These are phyloP conservation scores for Alternaria tenuissima DNA, from an alignment of 2,329 filamentous ascomycete species.

Conservation along the genomic window DNA sequence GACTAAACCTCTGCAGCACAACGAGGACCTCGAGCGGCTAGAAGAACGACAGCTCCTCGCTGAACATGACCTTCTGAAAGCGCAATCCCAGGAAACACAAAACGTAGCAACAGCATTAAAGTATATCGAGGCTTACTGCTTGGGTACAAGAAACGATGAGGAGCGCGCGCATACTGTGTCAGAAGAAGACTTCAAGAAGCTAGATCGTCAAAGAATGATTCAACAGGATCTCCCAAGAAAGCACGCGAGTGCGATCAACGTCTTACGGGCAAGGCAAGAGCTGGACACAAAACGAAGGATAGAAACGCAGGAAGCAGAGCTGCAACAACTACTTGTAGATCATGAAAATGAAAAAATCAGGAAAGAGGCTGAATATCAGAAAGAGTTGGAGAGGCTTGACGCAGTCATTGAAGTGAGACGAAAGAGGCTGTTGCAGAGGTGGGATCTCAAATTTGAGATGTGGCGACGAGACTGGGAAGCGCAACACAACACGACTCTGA, in stretches of 20 bases:
- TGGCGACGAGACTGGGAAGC: constrained; percentile 49
- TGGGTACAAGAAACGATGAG: constrained; percentile 42
- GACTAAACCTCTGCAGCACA: constrained; percentile 46
- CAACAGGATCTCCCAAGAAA: constrained; percentile 53
- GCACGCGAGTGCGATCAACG: constrained; percentile 58
- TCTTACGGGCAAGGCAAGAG: constrained; percentile 56
- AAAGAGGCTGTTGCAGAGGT: constrained; percentile 44
- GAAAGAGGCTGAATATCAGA: constrained; percentile 43
- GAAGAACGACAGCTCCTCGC: constrained; percentile 56
- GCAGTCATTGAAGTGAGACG: constrained; percentile 44
- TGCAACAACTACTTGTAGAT: constrained; percentile 45
- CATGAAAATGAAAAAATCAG: constrained; percentile 46
- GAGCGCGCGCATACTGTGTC: constrained; percentile 50
- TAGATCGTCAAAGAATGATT: constrained; percentile 51
- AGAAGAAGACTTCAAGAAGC: constrained; percentile 54
- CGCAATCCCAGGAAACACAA: constrained; percentile 53
- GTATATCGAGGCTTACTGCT: constrained; percentile 60
- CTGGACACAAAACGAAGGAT: constrained; percentile 47
- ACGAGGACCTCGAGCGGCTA: constrained; percentile 50
- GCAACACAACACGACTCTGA: constrained; percentile 33
- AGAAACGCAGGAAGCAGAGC: constrained; percentile 52
- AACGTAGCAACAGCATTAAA: constrained; percentile 57
- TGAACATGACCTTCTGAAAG: constrained; percentile 53
- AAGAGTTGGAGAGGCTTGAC: constrained; percentile 48
- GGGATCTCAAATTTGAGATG: constrained; percentile 53